These are phyloP conservation scores for Cyberlindnera subsufficiens DNA, from an alignment of 805 yeast genomes.

Conservation along the genomic window DNA sequence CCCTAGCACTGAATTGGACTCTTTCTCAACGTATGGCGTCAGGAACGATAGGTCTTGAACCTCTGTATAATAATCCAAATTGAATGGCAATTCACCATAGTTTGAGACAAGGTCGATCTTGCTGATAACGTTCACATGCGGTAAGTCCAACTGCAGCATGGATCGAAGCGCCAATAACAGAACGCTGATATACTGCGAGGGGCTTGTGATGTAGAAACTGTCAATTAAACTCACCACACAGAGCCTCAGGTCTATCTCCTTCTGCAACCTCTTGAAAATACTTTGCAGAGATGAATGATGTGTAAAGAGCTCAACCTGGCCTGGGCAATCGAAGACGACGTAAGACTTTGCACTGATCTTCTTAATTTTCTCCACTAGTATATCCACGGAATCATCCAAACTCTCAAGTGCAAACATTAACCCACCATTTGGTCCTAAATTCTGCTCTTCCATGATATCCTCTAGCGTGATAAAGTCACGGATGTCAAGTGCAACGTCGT, in stretches of 20 bases:
- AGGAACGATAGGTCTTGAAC: slow-evolving; percentile 77
- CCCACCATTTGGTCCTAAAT: slow-evolving; percentile 86
- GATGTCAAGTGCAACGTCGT: slow-evolving; percentile 72
- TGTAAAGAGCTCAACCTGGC: slow-evolving; percentile 93
- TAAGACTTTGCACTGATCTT: slow-evolving; percentile 56
- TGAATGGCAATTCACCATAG: slow-evolving; percentile 79
- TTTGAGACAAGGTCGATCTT: slow-evolving; percentile 77
- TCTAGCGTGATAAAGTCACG: slow-evolving; percentile 72
- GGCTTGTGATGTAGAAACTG: slow-evolving; percentile 72
- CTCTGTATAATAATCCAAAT: slow-evolving; percentile 82
- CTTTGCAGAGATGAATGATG: slow-evolving; percentile 70
- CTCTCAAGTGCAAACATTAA: slow-evolving; percentile 81
- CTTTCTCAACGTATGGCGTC: slow-evolving; percentile 63
- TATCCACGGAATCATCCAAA: slow-evolving; percentile 49
- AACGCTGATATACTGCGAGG: slow-evolving; percentile 84
- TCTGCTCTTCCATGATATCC: slow-evolving; percentile 67
- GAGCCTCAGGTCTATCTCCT: slow-evolving; percentile 60
- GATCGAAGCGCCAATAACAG: slow-evolving; percentile 76
- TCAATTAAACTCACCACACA: slow-evolving; percentile 88
- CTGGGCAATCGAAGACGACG: slow-evolving; percentile 85
- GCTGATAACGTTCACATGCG: slow-evolving; percentile 88
- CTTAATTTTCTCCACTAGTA: slow-evolving; percentile 50
- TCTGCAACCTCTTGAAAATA: slow-evolving; percentile 62
- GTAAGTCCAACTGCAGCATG: slow-evolving; percentile 88
- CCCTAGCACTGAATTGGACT: slow-evolving; percentile 61